Percentiles rank a stretch among this genome's conserved stretches.
Evolutionary conservation across 2,329 filamentous ascomycete species (phyloP).

Genomic region (Ophiocordyceps robertsii): DNA sequence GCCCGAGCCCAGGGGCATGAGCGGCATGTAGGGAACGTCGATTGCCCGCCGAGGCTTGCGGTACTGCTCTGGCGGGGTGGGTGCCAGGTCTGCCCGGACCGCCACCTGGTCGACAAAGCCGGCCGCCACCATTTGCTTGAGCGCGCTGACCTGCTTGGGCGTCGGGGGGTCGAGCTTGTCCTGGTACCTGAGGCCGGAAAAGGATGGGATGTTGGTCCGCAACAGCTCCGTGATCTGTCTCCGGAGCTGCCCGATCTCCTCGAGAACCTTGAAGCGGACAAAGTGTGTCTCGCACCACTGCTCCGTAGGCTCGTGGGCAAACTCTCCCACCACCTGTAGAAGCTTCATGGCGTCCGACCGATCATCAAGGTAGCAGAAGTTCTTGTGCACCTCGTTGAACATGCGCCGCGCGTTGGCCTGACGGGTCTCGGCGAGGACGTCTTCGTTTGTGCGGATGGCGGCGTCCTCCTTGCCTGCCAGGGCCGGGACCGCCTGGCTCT

Average conservation of each 20-base stretch:
- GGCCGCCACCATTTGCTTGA: constrained; percentile 84
- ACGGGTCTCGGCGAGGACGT: constrained; percentile 58
- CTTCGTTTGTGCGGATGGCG: constrained; percentile 46
- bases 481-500: constrained; percentile 59
- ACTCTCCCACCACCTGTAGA: constrained; percentile 77
- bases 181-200: constrained; percentile 38
- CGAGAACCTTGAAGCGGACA: constrained; percentile 74
- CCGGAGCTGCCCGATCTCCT: constrained; percentile 73
- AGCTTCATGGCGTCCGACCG: constrained; percentile 82
- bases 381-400: constrained; percentile 60
- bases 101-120: constrained; percentile 93
- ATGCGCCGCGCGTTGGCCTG: constrained; percentile 48
- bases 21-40: constrained; percentile 80
- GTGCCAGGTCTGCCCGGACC: constrained; percentile 77
- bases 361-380: constrained; percentile 70
- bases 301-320: constrained; percentile 59
- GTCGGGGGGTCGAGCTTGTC: constrained; percentile 46
- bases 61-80: constrained; percentile 51
- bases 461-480: constrained; percentile 31
- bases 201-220: constrained; percentile 57
- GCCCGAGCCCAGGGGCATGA: constrained; percentile 50
- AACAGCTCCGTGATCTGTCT: constrained; percentile 73
- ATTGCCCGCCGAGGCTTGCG: constrained; percentile 73
- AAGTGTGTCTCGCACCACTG: constrained; percentile 73
- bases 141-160: constrained; percentile 56